A percentile compares a stretch with the other conserved stretches of the same genome.
phyloP scores from a whole-genome alignment of 176 grass and related monocot species.

The Typha latifolia region DNA sequence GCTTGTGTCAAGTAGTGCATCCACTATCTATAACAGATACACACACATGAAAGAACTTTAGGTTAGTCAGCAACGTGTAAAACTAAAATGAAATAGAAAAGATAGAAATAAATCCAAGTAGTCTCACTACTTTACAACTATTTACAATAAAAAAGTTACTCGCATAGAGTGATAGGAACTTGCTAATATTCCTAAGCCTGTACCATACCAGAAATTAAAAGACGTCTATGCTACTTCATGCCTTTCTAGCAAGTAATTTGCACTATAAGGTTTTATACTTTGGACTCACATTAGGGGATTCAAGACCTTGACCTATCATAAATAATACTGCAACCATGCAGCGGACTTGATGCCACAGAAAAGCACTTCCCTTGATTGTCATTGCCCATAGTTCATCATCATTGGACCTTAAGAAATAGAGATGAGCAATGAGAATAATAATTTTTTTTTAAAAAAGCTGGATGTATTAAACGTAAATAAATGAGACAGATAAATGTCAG shows the following conservation, averaged over 20 bases:
- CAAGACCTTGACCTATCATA: constrained; percentile 73
- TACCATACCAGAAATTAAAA: too few species aligned
- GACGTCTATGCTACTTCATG: background rate
- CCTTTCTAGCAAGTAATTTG: background rate
- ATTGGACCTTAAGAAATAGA: constrained; percentile 33
- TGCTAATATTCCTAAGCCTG: too few species aligned
- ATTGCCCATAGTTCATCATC: constrained; percentile 74
- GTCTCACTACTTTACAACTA: too few species aligned
- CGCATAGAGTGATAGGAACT: too few species aligned
- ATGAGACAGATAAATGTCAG: background rate
- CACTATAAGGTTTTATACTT: background rate
- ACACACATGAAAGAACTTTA: too few species aligned
- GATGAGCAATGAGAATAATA: background rate
- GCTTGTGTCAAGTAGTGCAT: constrained; percentile 65
- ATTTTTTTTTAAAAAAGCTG: background rate
- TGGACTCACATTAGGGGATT: constrained; percentile 74
- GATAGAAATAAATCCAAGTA: too few species aligned
- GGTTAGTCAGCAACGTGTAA: too few species aligned
- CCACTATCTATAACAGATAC: constrained; percentile 44
- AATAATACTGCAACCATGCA: constrained; percentile 95
- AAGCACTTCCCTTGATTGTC: constrained; percentile 80
- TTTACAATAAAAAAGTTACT: too few species aligned
- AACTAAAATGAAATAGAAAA: too few species aligned
- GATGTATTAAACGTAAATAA: background rate
- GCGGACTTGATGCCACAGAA: constrained; percentile 97